These are phyloP conservation scores for Laetiporus sulphureus DNA, from an alignment of 1,284 basidiomycete species.

Conservation along the genomic window DNA sequence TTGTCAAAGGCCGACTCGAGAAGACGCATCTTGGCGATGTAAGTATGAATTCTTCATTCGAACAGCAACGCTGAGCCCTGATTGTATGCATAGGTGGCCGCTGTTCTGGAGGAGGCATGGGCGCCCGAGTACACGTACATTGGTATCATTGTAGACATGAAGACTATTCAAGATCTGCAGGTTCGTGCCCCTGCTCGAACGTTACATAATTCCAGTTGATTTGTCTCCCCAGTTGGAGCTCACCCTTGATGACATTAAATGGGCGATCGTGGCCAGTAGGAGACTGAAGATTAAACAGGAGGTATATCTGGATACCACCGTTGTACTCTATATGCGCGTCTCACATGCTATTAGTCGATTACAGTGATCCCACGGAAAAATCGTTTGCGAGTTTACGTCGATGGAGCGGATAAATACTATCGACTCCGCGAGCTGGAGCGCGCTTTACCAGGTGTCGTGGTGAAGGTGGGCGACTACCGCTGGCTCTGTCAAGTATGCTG, in stretches of 20 bases:
- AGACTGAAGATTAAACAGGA: conserved; percentile 94
- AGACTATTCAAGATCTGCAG: conserved; percentile 88
- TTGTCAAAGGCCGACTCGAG: conserved; percentile 95
- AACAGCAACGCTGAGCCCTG: neutral
- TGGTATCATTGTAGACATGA: conserved; percentile 88
- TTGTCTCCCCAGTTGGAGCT: conserved; percentile 91
- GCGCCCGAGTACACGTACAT: conserved; percentile 89
- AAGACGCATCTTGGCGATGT: conserved; percentile 95
- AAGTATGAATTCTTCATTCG: conserved; percentile 34
- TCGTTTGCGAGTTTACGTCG: conserved; percentile 83
- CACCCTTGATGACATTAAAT: conserved; percentile 89
- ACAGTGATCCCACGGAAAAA: conserved; percentile 70
- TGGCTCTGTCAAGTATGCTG: conserved; percentile 75
- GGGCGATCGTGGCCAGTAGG: conserved; percentile 81
- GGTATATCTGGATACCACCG: too few species aligned
- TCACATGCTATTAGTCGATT: conserved; percentile 54
- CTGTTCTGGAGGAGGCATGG: conserved; percentile 95
- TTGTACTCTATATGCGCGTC: too few species aligned
- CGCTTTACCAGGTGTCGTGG: conserved; percentile 75
- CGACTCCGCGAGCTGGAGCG: conserved; percentile 82
- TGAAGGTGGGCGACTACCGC: conserved; percentile 70
- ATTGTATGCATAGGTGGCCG: conserved; percentile 63
- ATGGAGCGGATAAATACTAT: conserved; percentile 85
- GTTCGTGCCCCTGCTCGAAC: conserved; percentile 29
- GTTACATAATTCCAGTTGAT: neutral